These are phyloP conservation scores for Pseudotsuga menziesii DNA, from an alignment of 75 land plant species.

Conservation along the genomic window DNA sequence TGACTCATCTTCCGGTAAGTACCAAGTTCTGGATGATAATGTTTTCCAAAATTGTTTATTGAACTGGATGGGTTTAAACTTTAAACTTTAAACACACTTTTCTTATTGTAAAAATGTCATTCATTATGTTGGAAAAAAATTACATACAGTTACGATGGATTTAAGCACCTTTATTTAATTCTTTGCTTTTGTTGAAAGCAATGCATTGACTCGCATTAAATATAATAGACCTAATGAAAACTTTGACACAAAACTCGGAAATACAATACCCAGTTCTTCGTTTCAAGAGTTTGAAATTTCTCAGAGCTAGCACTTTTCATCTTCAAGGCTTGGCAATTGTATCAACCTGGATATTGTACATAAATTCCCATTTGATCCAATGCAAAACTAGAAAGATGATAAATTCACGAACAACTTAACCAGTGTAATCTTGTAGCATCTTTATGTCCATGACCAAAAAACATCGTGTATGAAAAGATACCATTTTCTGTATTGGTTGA, in stretches of 20 bases:
- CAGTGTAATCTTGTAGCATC: background rate
- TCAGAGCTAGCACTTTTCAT: background rate
- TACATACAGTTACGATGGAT: background rate
- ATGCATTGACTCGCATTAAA: background rate
- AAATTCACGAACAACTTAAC: background rate
- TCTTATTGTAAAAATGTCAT: no score
- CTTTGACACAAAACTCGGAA: background rate
- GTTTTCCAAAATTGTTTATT: no score
- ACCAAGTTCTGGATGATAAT: background rate
- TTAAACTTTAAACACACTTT: no score
- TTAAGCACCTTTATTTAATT: background rate
- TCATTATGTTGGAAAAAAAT: no score
- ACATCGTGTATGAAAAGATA: background rate
- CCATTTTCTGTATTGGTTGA: background rate
- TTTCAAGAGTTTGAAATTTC: background rate
- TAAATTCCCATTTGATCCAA: background rate
- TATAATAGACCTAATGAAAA: background rate
- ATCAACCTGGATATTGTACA: background rate
- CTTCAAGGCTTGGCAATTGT: background rate
- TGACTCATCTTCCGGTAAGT: conserved; percentile 81
- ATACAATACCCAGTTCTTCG: background rate
- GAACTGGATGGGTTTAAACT: no score
- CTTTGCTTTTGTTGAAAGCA: background rate
- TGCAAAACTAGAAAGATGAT: background rate
- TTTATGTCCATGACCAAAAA: background rate